A percentile compares a stretch with the other conserved stretches of the same genome.
Evolutionary conservation across 345 rosid species (phyloP).

Genomic region (Rhodamnia rubescens): DNA sequence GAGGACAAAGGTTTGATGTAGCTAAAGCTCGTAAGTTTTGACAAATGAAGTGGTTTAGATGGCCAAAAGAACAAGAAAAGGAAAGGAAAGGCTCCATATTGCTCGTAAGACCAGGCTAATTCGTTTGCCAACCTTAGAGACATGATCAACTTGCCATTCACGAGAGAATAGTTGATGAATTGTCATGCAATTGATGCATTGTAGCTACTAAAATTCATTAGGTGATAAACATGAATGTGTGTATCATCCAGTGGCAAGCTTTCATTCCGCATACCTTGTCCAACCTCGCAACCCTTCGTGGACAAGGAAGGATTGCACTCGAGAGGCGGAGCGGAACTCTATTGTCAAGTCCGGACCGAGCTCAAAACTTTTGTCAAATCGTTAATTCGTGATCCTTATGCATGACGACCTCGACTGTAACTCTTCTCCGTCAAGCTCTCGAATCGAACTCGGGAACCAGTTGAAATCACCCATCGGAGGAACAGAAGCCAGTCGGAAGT

Average conservation of each 20-base stretch:
- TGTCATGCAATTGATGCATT: neutral
- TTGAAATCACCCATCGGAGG: neutral
- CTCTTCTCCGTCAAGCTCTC: neutral
- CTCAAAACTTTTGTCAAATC: neutral
- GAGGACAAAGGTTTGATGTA: neutral
- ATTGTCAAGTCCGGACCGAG: neutral
- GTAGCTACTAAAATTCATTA: neutral
- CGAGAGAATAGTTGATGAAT: neutral
- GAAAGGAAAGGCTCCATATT: neutral
- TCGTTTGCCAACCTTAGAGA: neutral
- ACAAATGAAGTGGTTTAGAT: neutral
- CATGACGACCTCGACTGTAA: neutral
- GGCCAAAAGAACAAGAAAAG: neutral
- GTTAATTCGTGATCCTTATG: fast-evolving
- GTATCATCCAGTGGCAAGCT: neutral
- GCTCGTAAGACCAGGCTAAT: neutral
- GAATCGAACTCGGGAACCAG: neutral
- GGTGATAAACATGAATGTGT: neutral
- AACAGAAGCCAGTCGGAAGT: neutral
- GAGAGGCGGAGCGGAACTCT: neutral
- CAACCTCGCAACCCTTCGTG: neutral
- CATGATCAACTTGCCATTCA: neutral
- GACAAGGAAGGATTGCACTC: neutral
- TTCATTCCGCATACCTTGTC: neutral
- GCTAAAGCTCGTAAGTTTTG: neutral